Base-by-base conservation (phyloP, 352 stramenopile species). In the Blastocystis sp. region DNA sequence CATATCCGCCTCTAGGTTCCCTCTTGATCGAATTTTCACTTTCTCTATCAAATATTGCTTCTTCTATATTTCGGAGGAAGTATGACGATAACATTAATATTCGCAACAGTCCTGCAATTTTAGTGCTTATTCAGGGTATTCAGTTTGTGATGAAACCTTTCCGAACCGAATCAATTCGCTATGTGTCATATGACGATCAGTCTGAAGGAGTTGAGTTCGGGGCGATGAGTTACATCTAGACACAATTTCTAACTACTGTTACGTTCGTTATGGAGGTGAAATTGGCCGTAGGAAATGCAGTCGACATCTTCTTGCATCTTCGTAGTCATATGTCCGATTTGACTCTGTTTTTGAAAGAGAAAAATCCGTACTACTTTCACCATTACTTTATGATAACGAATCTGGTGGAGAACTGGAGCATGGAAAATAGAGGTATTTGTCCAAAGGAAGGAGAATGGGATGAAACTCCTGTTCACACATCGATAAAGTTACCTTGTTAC, bases 331-430 rank as follows among this genome's bases (percentile, higher is more conserved):
- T 64, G 3, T 16, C 53, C 7, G 26, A 66, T 16, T 39, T 85
- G 34, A 85, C 73, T 24, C 55, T 66, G 9, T 13, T 37, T 16
- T 45, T 85, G 47, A 85, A 85, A 53, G 73, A 85, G 20, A 64
- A 68, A 39, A 85, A 85, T 43, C 13, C 13, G 20, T 85, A 47
- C 30, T 54, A 53, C 20, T 85, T 85, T 41, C 73, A 85, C 55
- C 73, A 85, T 41, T 85, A 85, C 24, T 66, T 85, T 30, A 53
- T 30, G 34, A 24, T 85, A 11, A 18, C 43, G 7, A 9, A 26
- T 18, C 13, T 68, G 47, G 47, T 47, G 34, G 8, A 66, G 34
- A n/a, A 54, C 1, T 68, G 37, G 6, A 18, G 41, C 3, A 24
- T 34, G 5, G 9, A 16, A 24, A 85, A 85, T 43, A 18, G 26